These are phyloP conservation scores for Cymbopogon flexuosus DNA, from an alignment of 202 grass and related monocot species.

Conservation along the genomic window DNA sequence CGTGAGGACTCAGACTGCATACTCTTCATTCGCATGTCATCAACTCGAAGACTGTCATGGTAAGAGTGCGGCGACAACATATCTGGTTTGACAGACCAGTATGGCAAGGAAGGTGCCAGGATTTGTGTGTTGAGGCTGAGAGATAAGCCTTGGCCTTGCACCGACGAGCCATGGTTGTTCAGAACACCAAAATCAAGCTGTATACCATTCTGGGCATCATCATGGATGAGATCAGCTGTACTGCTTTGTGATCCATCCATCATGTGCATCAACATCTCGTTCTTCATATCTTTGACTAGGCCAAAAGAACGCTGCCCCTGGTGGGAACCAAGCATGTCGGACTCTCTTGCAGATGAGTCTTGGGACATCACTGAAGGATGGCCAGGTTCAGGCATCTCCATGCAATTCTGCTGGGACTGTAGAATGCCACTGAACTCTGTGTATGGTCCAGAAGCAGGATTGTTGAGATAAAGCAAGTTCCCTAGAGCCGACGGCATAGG, in stretches of 20 bases:
- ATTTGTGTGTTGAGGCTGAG: constrained; percentile 72
- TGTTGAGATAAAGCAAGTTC: constrained; percentile 66
- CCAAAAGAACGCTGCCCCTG: constrained; percentile 32
- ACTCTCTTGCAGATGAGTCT: constrained; percentile 39
- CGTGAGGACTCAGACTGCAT: constrained; percentile 44
- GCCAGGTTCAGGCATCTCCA: constrained; percentile 47
- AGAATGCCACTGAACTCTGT: constrained; percentile 56
- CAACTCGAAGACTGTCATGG: constrained; percentile 47
- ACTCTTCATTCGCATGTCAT: constrained; percentile 43
- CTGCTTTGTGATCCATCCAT: constrained; percentile 40
- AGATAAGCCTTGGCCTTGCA: constrained; percentile 59
- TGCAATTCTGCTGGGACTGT: constrained; percentile 54
- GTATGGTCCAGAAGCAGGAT: constrained; percentile 45
- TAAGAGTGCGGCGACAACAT: constrained; percentile 40
- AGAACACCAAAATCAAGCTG: constrained; percentile 57
- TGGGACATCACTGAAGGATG: constrained; percentile 46
- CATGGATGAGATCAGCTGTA: constrained; percentile 39
- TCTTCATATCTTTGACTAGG: constrained; percentile 57
- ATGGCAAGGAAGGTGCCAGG: constrained; percentile 50
- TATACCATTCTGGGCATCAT: constrained; percentile 24
- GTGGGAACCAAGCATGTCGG: constrained; percentile 53
- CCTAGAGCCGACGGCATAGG: constrained; percentile 42
- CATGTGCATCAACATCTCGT: constrained; percentile 64
- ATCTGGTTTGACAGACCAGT: constrained; percentile 47
- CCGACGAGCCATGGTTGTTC: constrained; percentile 43